Conservation (phyloP, 306 rosid species). For the Ormosia emarginata region DNA sequence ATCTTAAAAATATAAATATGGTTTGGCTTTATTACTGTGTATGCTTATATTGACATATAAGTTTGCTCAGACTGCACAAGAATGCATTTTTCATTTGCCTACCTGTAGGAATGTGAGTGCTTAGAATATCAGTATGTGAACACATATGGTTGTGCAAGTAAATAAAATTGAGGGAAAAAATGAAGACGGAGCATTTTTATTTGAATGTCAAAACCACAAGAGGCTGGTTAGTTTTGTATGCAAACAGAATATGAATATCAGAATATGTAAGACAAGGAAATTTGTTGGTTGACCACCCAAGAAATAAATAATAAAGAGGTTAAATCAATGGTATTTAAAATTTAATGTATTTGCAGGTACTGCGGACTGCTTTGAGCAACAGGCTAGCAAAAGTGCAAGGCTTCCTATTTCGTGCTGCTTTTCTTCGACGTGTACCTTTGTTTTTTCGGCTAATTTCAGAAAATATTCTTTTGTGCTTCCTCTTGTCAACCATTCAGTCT, state of each 20-base stretch:
- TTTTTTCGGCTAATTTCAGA: constrained; percentile 85
- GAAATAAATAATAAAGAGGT: not conserved
- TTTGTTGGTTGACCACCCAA: not conserved
- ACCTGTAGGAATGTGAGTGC: constrained; percentile 4
- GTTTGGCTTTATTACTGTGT: not conserved
- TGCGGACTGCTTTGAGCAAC: constrained; percentile 93
- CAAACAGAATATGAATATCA: not conserved
- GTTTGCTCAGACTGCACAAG: not conserved
- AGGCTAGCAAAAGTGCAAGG: constrained; percentile 99
- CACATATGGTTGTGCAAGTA: not conserved
- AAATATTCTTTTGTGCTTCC: constrained; percentile 86
- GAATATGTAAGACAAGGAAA: not conserved
- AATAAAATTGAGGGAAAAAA: constrained; percentile 4
- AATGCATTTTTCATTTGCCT: constrained; percentile 4
- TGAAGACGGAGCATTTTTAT: not conserved
- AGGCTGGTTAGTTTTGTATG: not conserved
- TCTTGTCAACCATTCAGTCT: constrained; percentile 78
- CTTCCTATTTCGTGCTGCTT: constrained; percentile 96
- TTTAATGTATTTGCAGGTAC: constrained; percentile 53
- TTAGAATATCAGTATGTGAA: not conserved
- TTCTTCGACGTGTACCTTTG: constrained; percentile 92
- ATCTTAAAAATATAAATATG: not conserved
- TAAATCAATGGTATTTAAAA: constrained; percentile 7
- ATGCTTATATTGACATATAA: not conserved
- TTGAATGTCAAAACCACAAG: not conserved